Conservation (phyloP, 2,329 filamentous ascomycete genomes). For the Mycosphaerella sp. region DNA sequence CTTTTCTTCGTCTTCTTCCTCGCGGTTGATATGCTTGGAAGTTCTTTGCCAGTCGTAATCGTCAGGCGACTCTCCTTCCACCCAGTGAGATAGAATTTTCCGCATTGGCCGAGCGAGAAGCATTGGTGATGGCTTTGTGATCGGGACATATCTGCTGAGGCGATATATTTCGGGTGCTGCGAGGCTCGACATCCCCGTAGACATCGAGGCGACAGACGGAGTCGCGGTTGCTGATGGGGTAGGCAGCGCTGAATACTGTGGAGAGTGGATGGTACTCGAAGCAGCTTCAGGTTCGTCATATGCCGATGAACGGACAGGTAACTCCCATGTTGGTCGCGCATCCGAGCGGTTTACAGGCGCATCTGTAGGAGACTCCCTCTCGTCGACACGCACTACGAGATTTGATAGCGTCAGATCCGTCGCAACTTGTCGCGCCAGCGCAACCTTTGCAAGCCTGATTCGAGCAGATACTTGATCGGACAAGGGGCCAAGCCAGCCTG, state of each 20-base stretch:
- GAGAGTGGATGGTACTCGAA: conserved; percentile 4
- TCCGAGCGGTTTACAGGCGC: background rate
- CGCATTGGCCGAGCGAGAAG: conserved; percentile 31
- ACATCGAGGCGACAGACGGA: conserved; percentile 27
- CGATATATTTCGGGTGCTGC: conserved; percentile 29
- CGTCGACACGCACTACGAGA: conserved; percentile 14
- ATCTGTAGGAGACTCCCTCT: background rate
- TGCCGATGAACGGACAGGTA: conserved; percentile 14
- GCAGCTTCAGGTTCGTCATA: background rate
- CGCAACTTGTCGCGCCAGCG: conserved; percentile 28
- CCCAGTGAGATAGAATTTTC: conserved; percentile 40
- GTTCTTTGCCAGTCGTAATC: conserved; percentile 39
- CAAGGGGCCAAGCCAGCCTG: conserved; percentile 24
- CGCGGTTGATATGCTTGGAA: conserved; percentile 24
- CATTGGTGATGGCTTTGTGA: conserved; percentile 25
- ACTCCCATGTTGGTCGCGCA: conserved; percentile 5
- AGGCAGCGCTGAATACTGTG: conserved; percentile 21
- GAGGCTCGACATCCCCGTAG: conserved; percentile 23
- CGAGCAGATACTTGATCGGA: conserved; percentile 22
- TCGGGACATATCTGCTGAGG: conserved; percentile 35
- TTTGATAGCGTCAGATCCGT: conserved; percentile 36
- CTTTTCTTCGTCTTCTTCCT: conserved; percentile 27
- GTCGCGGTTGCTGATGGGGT: conserved; percentile 31
- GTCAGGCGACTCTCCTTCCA: conserved; percentile 33
- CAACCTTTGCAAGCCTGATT: conserved; percentile 30